Base-by-base conservation (phyloP, 2,329 filamentous ascomycete genomes). In the Trichoderma arundinaceum region DNA sequence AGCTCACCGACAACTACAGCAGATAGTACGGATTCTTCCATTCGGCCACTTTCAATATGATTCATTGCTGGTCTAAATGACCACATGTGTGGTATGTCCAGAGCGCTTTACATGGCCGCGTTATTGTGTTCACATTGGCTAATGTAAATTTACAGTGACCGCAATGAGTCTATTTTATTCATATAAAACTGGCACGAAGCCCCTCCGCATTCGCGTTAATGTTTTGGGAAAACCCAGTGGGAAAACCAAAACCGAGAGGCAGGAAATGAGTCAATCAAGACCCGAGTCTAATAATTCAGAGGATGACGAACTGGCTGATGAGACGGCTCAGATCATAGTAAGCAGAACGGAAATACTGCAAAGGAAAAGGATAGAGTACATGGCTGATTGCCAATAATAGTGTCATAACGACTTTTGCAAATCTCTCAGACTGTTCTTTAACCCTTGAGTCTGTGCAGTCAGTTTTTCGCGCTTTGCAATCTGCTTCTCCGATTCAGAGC, bases 201-300 rank as follows among this genome's bases (percentile, higher is more conserved):
- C 46, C 44, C 43, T 59, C 58, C 46, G 46, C 22, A 43, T 61
- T 61, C 9, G n/a, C 58, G 46, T 41, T 43, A 52, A 39, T 17
- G 46, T n/a, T 33, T 8, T 51, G 58, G 58, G 6, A 61, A 61
- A 61, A 52, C 58, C 58, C 58, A 8, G 35, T 51, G 46, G 46
- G 58, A 61, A 61, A 61, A 61, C 58, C 58, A 51, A 10, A 41
- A 15, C 58, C 38, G 7, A 61, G 58, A 43, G 48, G 38, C 1
- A 51, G n/a, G n/a, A n/a, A 4, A 38, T 13, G 9, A 58, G 22
- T 6, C n/a, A 48, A 59, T 9, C 35, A 28, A 17, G 5, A 32
- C 10, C 46, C 28, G 4, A 60, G 8, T 43, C 46, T 7, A 15
- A 19, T 10, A 52, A 13, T 19, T 19, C 46, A 7, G 12, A 41